Percentiles rank a stretch among this genome's conserved stretches.
Evolutionary conservation across 2,329 filamentous ascomycete species (phyloP).

Genomic region (Calonectria hongkongensis): DNA sequence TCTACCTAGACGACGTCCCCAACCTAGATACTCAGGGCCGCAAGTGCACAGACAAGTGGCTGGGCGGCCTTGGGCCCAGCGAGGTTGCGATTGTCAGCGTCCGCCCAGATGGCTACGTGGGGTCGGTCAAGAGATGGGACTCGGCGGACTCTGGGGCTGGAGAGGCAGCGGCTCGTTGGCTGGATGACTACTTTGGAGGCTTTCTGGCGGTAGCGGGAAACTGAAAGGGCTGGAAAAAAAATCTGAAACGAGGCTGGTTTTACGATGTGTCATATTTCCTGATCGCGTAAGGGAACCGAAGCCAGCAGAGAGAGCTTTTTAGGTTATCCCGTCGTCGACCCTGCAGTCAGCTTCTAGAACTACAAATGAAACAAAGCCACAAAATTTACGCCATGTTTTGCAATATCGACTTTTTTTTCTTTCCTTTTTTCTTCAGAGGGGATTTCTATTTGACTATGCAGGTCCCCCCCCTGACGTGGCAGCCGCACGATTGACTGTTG

Average conservation of each 20-base stretch:
- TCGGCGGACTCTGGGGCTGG: constrained; percentile 26
- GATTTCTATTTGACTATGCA: background rate
- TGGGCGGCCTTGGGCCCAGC: constrained; percentile 41
- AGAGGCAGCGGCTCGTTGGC: constrained; percentile 40
- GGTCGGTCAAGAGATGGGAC: constrained; percentile 44
- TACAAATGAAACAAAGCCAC: constrained; percentile 21
- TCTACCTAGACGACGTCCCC: constrained; percentile 44
- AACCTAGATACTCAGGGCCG: constrained; percentile 41
- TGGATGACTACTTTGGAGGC: constrained; percentile 39
- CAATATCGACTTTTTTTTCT: background rate
- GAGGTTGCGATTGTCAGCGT: constrained; percentile 47
- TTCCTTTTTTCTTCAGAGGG: background rate
- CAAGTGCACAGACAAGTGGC: constrained; percentile 52
- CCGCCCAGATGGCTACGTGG: constrained; percentile 51
- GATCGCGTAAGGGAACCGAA: constrained; percentile 1
- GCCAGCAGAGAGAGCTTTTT: background rate
- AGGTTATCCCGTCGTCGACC: background rate
- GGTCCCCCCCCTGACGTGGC: constrained; percentile 6
- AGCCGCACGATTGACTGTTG: background rate
- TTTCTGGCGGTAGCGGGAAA: constrained; percentile 37
- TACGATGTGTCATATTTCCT: constrained; percentile 19
- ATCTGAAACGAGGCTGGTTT: constrained; percentile 21
- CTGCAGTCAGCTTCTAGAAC: constrained; percentile 21
- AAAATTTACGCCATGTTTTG: background rate
- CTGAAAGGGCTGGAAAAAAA: background rate